phyloP scores from a whole-genome alignment of 2,329 filamentous ascomycete genomes.

The Cercospora sesami region DNA sequence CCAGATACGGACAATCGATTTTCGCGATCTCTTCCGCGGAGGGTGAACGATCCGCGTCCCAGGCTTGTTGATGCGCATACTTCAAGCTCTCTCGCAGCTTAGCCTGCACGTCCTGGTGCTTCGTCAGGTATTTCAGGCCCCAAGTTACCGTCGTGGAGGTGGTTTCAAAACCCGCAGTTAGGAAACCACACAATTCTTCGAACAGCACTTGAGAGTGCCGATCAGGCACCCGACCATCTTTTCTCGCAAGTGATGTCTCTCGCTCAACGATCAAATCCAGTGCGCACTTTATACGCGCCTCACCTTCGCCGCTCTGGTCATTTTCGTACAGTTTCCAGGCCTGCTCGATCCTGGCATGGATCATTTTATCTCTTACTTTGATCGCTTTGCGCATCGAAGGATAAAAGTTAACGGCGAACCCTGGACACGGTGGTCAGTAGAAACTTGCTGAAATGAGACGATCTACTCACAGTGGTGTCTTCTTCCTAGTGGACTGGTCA shows the following conservation, averaged over 20 bases:
- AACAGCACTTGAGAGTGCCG: conserved; percentile 28
- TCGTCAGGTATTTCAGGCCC: conserved; percentile 43
- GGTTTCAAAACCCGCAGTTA: conserved; percentile 47
- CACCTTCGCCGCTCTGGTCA: conserved; percentile 16
- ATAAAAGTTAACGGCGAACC: conserved; percentile 14
- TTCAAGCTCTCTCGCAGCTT: conserved; percentile 1
- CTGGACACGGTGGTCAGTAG: not conserved
- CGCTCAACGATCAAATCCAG: conserved; percentile 40
- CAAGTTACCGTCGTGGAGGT: conserved; percentile 45
- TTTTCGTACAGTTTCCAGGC: conserved; percentile 2
- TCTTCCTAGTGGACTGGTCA: conserved; percentile 1
- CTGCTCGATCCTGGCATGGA: not conserved
- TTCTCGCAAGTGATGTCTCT: conserved; percentile 36
- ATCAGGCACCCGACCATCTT: conserved; percentile 30
- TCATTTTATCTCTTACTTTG: not conserved
- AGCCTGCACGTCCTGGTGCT: conserved; percentile 49
- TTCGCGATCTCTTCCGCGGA: conserved; percentile 2
- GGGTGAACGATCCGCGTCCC: not conserved
- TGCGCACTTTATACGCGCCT: conserved; percentile 32
- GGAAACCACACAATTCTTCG: conserved; percentile 35
- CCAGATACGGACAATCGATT: conserved; percentile 1
- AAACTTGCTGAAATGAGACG: not conserved
- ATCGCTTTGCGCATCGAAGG: not conserved
- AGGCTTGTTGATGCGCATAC: not conserved
- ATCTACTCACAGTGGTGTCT: conserved; percentile 4